Evolutionary conservation across 2,329 filamentous ascomycete species (phyloP).

Genomic region (Chaetomiaceae sp.): DNA sequence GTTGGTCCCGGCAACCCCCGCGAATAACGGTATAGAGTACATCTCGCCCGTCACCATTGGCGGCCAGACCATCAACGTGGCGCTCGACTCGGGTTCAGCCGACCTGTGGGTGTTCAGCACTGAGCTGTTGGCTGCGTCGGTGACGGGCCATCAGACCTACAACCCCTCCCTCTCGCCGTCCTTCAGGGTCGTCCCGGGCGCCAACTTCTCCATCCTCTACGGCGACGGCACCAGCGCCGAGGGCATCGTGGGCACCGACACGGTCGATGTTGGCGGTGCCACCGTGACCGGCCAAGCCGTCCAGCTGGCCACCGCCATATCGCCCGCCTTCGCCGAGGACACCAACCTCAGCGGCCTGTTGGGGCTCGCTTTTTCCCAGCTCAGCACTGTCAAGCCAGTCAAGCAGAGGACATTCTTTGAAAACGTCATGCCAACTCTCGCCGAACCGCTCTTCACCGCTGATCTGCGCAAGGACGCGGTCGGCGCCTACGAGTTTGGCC

Average conservation of each 20-base stretch:
- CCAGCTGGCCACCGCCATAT: conserved; percentile 57
- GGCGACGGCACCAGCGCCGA: conserved; percentile 59
- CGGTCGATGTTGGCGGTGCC: conserved; percentile 60
- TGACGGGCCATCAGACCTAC: conserved; percentile 42
- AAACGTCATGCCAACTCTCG: conserved; percentile 55
- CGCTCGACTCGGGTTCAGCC: conserved; percentile 71
- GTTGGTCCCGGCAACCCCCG: conserved; percentile 57
- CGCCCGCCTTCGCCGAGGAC: conserved; percentile 52
- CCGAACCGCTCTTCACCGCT: conserved; percentile 64
- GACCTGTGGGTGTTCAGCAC: conserved; percentile 71
- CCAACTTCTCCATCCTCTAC: conserved; percentile 59
- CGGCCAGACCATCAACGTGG: conserved; percentile 60
- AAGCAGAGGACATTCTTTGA: conserved; percentile 69
- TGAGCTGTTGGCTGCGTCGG: conserved; percentile 39
- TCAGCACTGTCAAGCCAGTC: conserved; percentile 59
- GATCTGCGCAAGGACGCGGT: conserved; percentile 54
- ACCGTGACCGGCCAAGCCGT: conserved; percentile 57
- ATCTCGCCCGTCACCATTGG: conserved; percentile 64
- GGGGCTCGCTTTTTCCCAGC: conserved; percentile 58
- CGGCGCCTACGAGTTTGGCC: conserved; percentile 69
- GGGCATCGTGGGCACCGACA: conserved; percentile 62
- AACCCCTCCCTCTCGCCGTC: conserved; percentile 33
- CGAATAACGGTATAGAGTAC: conserved; percentile 62
- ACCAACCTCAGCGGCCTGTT: conserved; percentile 61
- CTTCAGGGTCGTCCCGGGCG: conserved; percentile 34